Evolutionary conservation across 257 asterid species (phyloP).

Genomic region (Nicotiana undulata): DNA sequence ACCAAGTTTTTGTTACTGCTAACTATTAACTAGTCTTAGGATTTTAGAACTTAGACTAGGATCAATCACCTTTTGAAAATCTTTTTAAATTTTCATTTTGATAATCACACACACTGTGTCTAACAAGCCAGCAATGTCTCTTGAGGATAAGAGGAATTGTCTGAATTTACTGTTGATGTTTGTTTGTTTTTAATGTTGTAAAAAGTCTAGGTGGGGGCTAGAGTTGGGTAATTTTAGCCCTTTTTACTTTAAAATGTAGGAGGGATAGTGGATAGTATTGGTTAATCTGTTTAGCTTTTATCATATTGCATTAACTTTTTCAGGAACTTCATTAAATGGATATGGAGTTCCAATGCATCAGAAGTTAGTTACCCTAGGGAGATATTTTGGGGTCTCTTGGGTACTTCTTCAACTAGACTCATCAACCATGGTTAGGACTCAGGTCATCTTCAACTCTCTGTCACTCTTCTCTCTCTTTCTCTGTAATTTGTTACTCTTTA

Average conservation of each 20-base stretch:
- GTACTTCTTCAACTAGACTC: slow-evolving; percentile 39
- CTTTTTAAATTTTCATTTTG: slow-evolving; percentile 5
- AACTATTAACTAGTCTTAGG: slow-evolving; percentile 33
- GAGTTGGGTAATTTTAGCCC: background rate
- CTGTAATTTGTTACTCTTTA: slow-evolving; percentile 23
- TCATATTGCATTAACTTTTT: slow-evolving; percentile 12
- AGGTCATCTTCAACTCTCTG: slow-evolving; percentile 28
- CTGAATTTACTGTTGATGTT: background rate
- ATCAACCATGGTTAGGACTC: slow-evolving; percentile 92
- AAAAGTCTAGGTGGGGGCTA: background rate
- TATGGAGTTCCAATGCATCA: slow-evolving; percentile 52
- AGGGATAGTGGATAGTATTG: slow-evolving; percentile 4
- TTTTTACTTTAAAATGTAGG: slow-evolving; percentile 5
- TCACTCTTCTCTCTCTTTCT: slow-evolving; percentile 10
- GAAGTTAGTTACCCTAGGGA: slow-evolving; percentile 42
- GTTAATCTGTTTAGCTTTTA: background rate
- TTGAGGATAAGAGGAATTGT: background rate
- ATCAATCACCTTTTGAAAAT: slow-evolving; percentile 17
- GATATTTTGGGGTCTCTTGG: slow-evolving; percentile 57
- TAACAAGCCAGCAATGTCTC: slow-evolving; percentile 3
- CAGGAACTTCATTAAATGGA: slow-evolving; percentile 47
- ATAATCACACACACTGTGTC: slow-evolving; percentile 15
- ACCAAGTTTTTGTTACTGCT: slow-evolving; percentile 29
- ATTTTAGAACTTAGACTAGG: slow-evolving; percentile 53
- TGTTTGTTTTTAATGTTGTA: background rate